A percentile compares a stretch with the other conserved stretches of the same genome.
phyloP scores from a whole-genome alignment of 73 alveolate genomes.

The Breviolum minutum region DNA sequence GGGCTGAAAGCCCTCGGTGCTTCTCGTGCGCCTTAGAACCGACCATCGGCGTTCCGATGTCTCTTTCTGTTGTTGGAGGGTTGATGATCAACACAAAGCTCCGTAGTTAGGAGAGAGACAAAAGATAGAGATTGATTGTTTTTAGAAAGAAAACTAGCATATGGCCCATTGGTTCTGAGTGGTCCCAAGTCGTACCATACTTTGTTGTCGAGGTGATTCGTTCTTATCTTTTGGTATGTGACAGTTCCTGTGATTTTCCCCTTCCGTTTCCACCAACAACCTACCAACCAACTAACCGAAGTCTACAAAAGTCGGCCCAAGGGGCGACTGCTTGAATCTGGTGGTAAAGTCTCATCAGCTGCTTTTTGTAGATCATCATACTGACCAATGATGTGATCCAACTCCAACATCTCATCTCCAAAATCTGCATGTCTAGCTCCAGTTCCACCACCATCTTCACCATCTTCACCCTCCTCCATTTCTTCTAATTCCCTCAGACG shows the following conservation, averaged over 20 bases:
- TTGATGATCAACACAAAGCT: not conserved
- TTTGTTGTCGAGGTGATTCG: no score
- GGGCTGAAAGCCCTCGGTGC: slow-evolving; percentile 40
- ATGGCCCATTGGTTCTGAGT: no score
- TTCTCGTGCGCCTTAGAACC: not conserved
- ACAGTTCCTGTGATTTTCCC: no score
- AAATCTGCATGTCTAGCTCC: not conserved
- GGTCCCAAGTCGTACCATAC: no score
- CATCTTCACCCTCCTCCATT: slow-evolving; percentile 24
- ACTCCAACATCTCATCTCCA: slow-evolving; percentile 26
- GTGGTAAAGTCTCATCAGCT: not conserved
- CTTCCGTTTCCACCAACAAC: no score
- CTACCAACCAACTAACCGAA: no score
- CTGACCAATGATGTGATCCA: slow-evolving; percentile 22
- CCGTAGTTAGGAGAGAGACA: no score
- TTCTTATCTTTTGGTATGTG: no score
- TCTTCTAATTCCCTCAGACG: slow-evolving; percentile 55
- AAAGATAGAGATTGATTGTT: no score
- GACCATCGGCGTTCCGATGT: no score
- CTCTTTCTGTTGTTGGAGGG: not conserved
- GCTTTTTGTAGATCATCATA: not conserved
- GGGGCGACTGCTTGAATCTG: not conserved
- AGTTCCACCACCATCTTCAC: not conserved
- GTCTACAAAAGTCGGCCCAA: no score
- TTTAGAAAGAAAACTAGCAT: no score